Percentiles rank a stretch among this genome's conserved stretches.
phyloP scores from a whole-genome alignment of 208 protist genomes.

The Wallacemonas sp. region DNA sequence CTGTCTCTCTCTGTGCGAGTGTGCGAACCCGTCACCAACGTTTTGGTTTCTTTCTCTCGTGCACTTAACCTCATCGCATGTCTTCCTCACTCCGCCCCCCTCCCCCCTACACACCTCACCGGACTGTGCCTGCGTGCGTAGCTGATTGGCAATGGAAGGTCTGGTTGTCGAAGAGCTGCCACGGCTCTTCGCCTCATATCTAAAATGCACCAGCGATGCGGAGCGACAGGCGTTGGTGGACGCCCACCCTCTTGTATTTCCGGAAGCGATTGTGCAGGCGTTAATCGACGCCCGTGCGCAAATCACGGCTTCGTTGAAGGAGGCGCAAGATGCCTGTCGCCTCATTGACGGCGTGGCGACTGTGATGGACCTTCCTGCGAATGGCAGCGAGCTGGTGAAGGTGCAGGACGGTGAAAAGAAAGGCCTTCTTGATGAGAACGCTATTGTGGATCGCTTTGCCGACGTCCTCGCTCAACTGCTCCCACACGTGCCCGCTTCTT shows the following conservation, averaged over 20 bases:
- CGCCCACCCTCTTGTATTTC: not conserved
- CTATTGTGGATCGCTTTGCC: constrained; percentile 46
- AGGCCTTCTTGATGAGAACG: constrained; percentile 43
- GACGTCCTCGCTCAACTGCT: constrained; percentile 27
- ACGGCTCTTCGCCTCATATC: not conserved
- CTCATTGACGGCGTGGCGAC: constrained; percentile 44
- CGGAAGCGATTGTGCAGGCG: constrained; percentile 29
- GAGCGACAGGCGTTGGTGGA: not conserved
- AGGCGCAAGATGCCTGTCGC: constrained; percentile 33
- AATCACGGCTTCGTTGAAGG: constrained; percentile 24
- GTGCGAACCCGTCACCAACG: not conserved
- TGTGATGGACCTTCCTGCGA: constrained; percentile 32
- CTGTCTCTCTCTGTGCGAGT: not conserved
- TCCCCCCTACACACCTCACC: not conserved
- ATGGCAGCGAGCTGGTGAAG: not conserved
- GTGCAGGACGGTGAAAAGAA: constrained; percentile 33
- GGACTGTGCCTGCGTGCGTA: too few relatives aligned
- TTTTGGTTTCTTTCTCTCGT: too few relatives aligned
- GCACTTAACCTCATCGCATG: not conserved
- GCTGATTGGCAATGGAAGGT: not conserved
- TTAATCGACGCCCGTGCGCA: constrained; percentile 31
- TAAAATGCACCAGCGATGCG: not conserved
- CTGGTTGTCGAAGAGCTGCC: constrained; percentile 3
- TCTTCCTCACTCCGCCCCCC: not conserved
- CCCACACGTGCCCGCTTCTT: not conserved